These are phyloP conservation scores for Daedaleopsis nitida DNA, from an alignment of 768 basidiomycete species.

Conservation along the genomic window DNA sequence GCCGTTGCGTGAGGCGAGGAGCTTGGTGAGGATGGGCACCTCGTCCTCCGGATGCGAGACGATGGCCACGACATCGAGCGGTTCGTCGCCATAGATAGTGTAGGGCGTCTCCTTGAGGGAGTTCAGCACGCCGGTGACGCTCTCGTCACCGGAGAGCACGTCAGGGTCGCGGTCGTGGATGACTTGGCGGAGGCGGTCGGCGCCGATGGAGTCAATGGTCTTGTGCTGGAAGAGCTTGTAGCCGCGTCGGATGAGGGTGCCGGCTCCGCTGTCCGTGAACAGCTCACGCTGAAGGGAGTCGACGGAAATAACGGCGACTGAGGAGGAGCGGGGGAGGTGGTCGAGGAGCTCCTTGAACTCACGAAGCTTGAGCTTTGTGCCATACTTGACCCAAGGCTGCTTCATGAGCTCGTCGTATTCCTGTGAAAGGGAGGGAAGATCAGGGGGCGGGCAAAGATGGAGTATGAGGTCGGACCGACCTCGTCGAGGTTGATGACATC, in stretches of 20 bases:
- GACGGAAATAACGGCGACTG: slow-evolving; percentile 96
- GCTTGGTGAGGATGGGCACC: slow-evolving; percentile 88
- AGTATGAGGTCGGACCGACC: slow-evolving; percentile 43
- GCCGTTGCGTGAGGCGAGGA: slow-evolving; percentile 85
- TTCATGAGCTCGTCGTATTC: slow-evolving; percentile 98
- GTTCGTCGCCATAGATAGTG: slow-evolving; percentile 98
- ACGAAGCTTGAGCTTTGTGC: slow-evolving; percentile 97
- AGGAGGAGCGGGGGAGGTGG: slow-evolving; percentile 95
- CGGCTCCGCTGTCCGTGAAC: slow-evolving; percentile 97
- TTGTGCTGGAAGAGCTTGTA: slow-evolving; percentile 96
- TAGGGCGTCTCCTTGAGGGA: slow-evolving; percentile 81
- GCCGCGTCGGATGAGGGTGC: slow-evolving; percentile 96
- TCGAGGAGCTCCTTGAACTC: slow-evolving; percentile 99
- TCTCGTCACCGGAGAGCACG: slow-evolving; percentile 77
- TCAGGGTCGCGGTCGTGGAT: slow-evolving; percentile 96
- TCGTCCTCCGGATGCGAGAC: slow-evolving; percentile 91
- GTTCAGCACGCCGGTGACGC: slow-evolving; percentile 85
- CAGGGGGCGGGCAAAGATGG: neutral
- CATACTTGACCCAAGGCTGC: slow-evolving; percentile 98
- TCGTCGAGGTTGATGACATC: slow-evolving; percentile 98
- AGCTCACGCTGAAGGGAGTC: slow-evolving; percentile 94
- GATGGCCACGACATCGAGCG: slow-evolving; percentile 92
- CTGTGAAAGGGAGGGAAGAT: slow-evolving; percentile 38
- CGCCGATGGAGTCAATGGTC: slow-evolving; percentile 80
- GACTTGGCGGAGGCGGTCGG: slow-evolving; percentile 93